Evolutionary conservation across 768 basidiomycete species (phyloP).

Genomic region (Leccinellum albellum): DNA sequence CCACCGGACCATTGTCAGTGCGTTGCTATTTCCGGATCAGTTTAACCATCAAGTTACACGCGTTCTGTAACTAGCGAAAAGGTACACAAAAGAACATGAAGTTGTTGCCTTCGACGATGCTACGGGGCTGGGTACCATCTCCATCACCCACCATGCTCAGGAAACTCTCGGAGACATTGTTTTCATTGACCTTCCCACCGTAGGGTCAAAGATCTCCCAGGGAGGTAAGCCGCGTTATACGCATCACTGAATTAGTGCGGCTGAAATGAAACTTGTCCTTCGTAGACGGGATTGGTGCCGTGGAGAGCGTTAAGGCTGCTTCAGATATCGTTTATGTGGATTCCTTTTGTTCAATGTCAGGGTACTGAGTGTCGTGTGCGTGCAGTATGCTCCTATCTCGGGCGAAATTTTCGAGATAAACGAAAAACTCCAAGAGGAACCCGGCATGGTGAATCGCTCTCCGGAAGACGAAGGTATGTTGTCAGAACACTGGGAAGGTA

Average conservation of each 20-base stretch:
- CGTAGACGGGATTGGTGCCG: conserved; percentile 81
- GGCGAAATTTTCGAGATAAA: conserved; percentile 83
- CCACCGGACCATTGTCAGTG: conserved; percentile 26
- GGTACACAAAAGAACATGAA: conserved; percentile 67
- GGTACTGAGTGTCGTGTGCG: conserved; percentile 3
- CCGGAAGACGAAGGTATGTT: conserved; percentile 75
- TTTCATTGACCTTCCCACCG: conserved; percentile 83
- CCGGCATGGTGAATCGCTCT: conserved; percentile 84
- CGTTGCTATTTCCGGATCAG: conserved; percentile 1
- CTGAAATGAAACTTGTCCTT: not conserved
- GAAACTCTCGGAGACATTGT: conserved; percentile 92
- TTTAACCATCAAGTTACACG: not conserved
- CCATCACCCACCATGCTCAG: conserved; percentile 92
- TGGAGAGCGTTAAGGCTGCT: conserved; percentile 95
- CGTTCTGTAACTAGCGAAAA: conserved; percentile 3
- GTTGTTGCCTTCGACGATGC: conserved; percentile 72
- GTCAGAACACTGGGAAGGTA: not conserved
- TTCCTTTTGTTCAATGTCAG: not conserved
- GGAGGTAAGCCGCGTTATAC: conserved; percentile 57
- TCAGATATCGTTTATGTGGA: conserved; percentile 76
- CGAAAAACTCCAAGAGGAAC: conserved; percentile 56
- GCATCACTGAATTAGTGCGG: not conserved
- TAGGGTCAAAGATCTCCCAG: conserved; percentile 58
- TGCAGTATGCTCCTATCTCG: conserved; percentile 88
- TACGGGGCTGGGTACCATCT: conserved; percentile 73